Evolutionary conservation across 1,139 yeast species (phyloP), one percentile per base, ranked within the genome.

Genomic region (Yamadazyma diddensiae): DNA sequence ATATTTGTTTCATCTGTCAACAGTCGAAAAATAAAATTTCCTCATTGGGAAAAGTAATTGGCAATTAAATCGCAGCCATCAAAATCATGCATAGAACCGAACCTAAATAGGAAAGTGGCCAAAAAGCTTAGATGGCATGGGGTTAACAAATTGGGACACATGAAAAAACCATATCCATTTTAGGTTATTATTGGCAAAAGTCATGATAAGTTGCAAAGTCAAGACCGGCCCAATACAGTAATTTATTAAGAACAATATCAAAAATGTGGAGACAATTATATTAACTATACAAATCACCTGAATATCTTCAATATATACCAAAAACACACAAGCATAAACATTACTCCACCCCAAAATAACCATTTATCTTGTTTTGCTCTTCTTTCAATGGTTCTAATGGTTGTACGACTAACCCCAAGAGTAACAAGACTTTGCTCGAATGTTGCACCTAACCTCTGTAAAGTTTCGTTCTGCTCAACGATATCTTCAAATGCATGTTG

Each of bases 281-380:
- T 20, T 26, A 9, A 27, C 15, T 23, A 29, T 23, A 11, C 14
- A 24, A 18, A 10, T 38, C 54, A 82, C 33, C 84, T 69, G 38
- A 90, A 70, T 68, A 79, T 76, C 51, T 71, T 77, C 42, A 82
- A 53, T 33, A 90, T 80, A 41, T 77, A 72, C 62, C 81, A 87
- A 62, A 90, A 85, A 17, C 77, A 61, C 11, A 82, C 66, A 38
- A 90, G 52, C 65, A 85, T 73, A 20, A 82, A 43, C 2, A 74
- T 36, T 4, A 85, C 77, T 19, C 90, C 87, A 14, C 81, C 79
- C 72, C 86, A 88, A 54, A 92, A 94, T 24, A 92, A 65, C 73
- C 88, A 76, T 55, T 88, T 88, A 56, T 92, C 98, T 57, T 86
- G 85, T 46, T 74, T 76, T n/a, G 95, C 94, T 36, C 95, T 74